Evolutionary conservation across 495 filamentous ascomycete species (phyloP).

Genomic region (Penicillium coffeae): DNA sequence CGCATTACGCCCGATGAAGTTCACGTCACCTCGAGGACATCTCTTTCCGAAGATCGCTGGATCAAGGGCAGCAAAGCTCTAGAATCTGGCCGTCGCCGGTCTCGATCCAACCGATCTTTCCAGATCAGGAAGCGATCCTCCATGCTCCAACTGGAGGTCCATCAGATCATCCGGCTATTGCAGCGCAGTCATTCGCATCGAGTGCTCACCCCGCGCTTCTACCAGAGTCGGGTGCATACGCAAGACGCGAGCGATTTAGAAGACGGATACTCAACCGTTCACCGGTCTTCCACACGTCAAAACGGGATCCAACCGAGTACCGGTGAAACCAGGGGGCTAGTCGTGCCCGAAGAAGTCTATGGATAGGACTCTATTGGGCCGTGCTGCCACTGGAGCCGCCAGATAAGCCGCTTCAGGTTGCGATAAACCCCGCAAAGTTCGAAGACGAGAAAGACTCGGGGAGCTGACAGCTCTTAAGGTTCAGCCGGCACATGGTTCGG

Average conservation of each 20-base stretch:
- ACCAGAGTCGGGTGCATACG: background rate
- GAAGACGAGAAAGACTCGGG: constrained; percentile 18
- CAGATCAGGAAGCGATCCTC: constrained; percentile 14
- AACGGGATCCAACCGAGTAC: too few species aligned
- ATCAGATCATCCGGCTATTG: constrained; percentile 15
- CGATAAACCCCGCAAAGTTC: constrained; percentile 7
- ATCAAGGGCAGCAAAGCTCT: constrained; percentile 15
- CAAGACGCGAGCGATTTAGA: constrained; percentile 9
- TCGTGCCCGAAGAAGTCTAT: too few species aligned
- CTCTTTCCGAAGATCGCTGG: constrained; percentile 14
- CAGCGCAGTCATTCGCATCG: constrained; percentile 16
- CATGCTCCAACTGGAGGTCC: constrained; percentile 17
- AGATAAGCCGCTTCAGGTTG: background rate
- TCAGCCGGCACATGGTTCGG: constrained; percentile 4
- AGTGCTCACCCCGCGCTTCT: background rate
- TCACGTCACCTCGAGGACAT: constrained; percentile 12
- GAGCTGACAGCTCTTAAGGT: background rate
- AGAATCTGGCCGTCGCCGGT: constrained; percentile 4
- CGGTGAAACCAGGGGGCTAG: constrained; percentile 1
- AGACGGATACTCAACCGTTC: constrained; percentile 4
- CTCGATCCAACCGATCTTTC: constrained; percentile 3
- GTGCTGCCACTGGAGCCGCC: background rate
- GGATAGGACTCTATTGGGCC: background rate
- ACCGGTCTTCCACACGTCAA: background rate
- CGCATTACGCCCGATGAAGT: constrained; percentile 26